Conservation (phyloP, 352 stramenopile species). For the Aphanomyces euteiches region DNA sequence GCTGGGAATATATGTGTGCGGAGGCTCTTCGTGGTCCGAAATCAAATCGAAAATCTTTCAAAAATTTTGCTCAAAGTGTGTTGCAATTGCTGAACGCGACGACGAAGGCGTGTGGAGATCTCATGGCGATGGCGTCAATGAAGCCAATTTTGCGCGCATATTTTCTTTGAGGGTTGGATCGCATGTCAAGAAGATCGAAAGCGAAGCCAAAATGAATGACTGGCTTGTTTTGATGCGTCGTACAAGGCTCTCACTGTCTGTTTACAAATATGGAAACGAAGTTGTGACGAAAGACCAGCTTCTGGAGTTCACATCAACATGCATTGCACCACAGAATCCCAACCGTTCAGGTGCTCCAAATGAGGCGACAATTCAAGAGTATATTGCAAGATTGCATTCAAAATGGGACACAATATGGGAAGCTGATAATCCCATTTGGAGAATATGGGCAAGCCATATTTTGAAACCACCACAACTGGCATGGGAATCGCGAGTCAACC, state of each 20-base stretch:
- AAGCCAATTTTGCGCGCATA: not conserved
- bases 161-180: not conserved
- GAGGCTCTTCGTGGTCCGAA: no score
- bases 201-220: not conserved
- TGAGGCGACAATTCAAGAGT: not conserved
- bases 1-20: no score
- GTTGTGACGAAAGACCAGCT: not conserved
- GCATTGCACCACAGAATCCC: not conserved
- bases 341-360: not conserved
- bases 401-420: not conserved
- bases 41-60: no score
- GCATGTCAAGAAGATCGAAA: conserved; percentile 1
- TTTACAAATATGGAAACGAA: conserved; percentile 1
- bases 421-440: not conserved
- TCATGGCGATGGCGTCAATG: not conserved
- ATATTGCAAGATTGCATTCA: not conserved
- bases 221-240: not conserved
- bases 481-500: not conserved
- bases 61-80: no score
- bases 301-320: not conserved
- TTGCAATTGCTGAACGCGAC: not conserved
- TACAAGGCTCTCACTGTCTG: not conserved
- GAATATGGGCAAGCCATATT: not conserved
- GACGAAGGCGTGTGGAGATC: not conserved
- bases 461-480: not conserved